Percentiles rank a stretch among this genome's conserved stretches.
Conservation (phyloP, 208 protist genomes). For the Spongospora subterranea region DNA sequence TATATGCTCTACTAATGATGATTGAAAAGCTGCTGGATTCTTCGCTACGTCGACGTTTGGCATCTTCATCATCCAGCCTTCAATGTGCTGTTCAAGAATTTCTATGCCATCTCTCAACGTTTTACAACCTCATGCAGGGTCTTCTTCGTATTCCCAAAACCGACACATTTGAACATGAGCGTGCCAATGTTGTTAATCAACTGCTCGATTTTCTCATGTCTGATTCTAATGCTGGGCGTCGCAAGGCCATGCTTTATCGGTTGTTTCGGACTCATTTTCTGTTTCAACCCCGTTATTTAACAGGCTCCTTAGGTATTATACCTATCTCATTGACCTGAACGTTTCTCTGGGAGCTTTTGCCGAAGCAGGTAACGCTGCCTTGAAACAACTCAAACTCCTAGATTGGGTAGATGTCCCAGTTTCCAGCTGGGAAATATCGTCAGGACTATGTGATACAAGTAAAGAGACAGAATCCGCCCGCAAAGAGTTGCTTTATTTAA, state of each 20-base stretch:
- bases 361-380: constrained; percentile 43
- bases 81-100: not conserved
- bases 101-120: not conserved
- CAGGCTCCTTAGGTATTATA: not conserved
- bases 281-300: not conserved
- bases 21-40: not conserved
- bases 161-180: constrained; percentile 26
- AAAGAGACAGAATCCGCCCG: not conserved
- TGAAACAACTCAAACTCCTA: not conserved
- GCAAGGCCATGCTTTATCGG: constrained; percentile 36
- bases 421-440: constrained; percentile 16
- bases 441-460: not conserved
- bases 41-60: not conserved
- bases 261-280: not conserved
- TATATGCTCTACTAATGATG: not conserved
- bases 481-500: not conserved
- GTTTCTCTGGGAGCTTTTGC: not conserved
- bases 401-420: not conserved
- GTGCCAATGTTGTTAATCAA: not conserved
- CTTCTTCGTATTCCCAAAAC: not conserved
- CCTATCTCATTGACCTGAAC: constrained; percentile 48
- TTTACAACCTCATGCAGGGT: not conserved
- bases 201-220: constrained; percentile 35
- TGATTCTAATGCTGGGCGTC: constrained; percentile 54
- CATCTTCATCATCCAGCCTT: not conserved